Evolutionary conservation across 805 yeast species (phyloP), one percentile per base, ranked within the genome.

Genomic region (Maudiozyma turicensis): DNA sequence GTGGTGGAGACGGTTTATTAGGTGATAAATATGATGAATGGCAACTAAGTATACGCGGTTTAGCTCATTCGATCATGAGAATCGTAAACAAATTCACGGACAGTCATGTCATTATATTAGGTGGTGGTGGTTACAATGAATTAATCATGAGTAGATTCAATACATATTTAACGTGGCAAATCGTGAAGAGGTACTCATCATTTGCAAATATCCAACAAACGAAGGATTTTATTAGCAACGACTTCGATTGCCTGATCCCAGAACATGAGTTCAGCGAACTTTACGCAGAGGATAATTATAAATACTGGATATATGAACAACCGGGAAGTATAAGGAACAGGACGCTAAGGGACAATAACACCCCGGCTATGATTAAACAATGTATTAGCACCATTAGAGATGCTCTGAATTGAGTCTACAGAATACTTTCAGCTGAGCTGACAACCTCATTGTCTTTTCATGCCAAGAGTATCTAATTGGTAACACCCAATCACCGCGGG

Each of bases 111-210:
- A 45, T 56, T 1, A 49, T 85, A 6, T 66, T 84, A 1, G 91
- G 91, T 0, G 93, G 93, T 2, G 93, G 93, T 3, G 93, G 91
- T 0, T 85, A 85, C 59, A 78, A 82, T 52, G 78, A 74, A 52
- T 60, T 70, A 3, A 81, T 83, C 51, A 72, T 78, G 29, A 80
- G 88, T 0, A 72, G 84, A 51, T 77, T 80, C 49, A 82, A 86
- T 58, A 61, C 72, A 0, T 70, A 62, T 51, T 47, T 71, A 11
- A 70, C 73, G 1, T 46, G 59, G 57, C 41, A 52, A 26, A 44
- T 62, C 8, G 33, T 54, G 6, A 35, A 47, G 11, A 43, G 45
- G n/a, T 58, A 49, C 43, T 45, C 55, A 6, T 32, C 49, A 2
- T 31, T 28, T 5, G 7, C 15, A 11, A 14, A 28, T 5, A 5